Percentiles rank a stretch among this genome's conserved stretches.
These are phyloP conservation scores for Populus nigra DNA, from an alignment of 345 rosid species.

Conservation along the genomic window DNA sequence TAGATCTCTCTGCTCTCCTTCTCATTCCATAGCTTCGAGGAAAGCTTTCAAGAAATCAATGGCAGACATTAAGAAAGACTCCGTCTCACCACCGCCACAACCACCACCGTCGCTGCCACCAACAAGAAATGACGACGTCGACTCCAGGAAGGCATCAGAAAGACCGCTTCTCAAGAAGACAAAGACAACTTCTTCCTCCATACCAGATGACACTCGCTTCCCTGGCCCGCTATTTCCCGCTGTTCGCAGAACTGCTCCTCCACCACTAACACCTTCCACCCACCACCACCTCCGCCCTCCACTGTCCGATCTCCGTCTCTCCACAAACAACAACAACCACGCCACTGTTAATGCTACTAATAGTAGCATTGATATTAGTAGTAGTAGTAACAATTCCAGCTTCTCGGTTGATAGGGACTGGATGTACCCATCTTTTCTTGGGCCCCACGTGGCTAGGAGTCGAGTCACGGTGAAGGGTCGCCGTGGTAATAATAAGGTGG, in stretches of 20 bases:
- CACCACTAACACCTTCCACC: slow-evolving; percentile 21
- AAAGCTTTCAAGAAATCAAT: background rate
- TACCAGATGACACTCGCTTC: slow-evolving; percentile 40
- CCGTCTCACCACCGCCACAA: background rate
- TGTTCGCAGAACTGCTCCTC: slow-evolving; percentile 40
- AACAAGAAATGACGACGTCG: slow-evolving; percentile 11
- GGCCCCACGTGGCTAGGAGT: slow-evolving; percentile 46
- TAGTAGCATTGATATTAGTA: background rate
- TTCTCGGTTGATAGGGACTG: slow-evolving; percentile 50
- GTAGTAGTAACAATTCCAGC: background rate
- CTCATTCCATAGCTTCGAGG: background rate
- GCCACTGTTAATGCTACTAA: slow-evolving; percentile 9
- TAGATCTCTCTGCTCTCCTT: background rate
- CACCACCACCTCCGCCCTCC: slow-evolving; percentile 15
- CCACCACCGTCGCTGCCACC: slow-evolving; percentile 9
- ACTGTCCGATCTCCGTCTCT: slow-evolving; percentile 38
- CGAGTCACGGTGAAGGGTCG: slow-evolving; percentile 41
- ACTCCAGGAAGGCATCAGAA: slow-evolving; percentile 20
- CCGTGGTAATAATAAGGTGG: slow-evolving; percentile 25
- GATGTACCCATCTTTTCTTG: slow-evolving; percentile 61
- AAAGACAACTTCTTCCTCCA: slow-evolving; percentile 18
- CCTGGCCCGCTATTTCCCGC: slow-evolving; percentile 60
- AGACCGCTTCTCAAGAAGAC: slow-evolving; percentile 53
- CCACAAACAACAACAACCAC: slow-evolving; percentile 8
- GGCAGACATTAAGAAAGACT: background rate